Conservation (phyloP, 78 protist genomes). For the Dictyostelium citrinum region DNA sequence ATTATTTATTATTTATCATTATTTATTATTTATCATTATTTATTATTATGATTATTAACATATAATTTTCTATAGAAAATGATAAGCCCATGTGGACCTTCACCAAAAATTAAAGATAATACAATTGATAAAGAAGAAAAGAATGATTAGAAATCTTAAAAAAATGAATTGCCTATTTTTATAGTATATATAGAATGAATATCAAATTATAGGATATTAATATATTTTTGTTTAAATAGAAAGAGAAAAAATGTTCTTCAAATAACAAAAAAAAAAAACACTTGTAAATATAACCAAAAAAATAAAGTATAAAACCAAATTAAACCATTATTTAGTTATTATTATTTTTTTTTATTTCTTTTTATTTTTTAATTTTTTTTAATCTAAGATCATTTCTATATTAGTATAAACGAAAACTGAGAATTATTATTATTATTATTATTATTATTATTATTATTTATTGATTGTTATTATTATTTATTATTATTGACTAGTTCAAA, state of each 20-base stretch:
- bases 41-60: background rate
- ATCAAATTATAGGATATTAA: background rate
- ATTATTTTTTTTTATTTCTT: background rate
- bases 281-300: background rate
- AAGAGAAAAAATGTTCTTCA: background rate
- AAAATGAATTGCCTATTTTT: background rate
- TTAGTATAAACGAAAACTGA: background rate
- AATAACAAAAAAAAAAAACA: background rate
- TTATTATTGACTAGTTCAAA: background rate
- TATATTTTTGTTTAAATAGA: no score
- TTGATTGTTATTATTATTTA: background rate
- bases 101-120: constrained; percentile 62
- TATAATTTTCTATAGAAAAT: constrained; percentile 1
- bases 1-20: background rate
- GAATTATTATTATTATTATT: background rate
- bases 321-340: background rate
- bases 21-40: background rate
- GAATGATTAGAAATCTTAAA: background rate
- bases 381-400: background rate
- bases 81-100: constrained; percentile 76
- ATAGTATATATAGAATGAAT: background rate
- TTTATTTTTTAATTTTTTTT: background rate
- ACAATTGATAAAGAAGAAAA: constrained; percentile 9
- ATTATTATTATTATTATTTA: background rate
- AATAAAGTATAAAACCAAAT: no score